Evolutionary conservation across 2,329 filamentous ascomycete genomes (phyloP), one percentile per base, ranked within the genome.

Genomic region (Hypomyces perniciosus): DNA sequence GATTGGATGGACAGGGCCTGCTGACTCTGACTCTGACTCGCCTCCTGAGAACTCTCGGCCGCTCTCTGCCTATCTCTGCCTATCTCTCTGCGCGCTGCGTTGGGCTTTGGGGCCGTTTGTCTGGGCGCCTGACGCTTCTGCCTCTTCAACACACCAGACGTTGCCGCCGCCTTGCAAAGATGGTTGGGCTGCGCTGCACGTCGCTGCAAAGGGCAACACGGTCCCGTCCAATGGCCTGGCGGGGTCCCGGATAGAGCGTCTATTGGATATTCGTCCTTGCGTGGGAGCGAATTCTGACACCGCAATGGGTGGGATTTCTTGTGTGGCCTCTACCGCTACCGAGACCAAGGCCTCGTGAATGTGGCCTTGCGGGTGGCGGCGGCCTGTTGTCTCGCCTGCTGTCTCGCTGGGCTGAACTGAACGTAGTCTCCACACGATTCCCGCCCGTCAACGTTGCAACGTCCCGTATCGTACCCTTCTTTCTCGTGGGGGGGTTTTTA

Each of bases 161-260:
- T 20, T 20, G 20, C 20, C 20, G 48, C 41, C 34, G 42, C 41
- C 42, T 20, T 45, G 48, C 45, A 34, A 40, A 40, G 34, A 10
- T 33, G 34, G 26, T 38, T 45, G 42, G 50, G 50, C 50, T 26
- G 44, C 45, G 50, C 50, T 52, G 50, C 50, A 52, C 45, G 50
- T 52, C 50, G 50, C 50, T 44, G 20, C 35, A 48, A 52, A 34
- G 45, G 45, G 50, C 9, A 48, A 51, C 42, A 47, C 39, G 44
- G 28, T 30, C 34, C 33, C 31, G 41, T 30, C 6, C 44, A 48
- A 48, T 48, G 50, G 45, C 50, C 50, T 48, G 48, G 42, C 44
- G 43, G 33, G 48, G 48, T 39, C 50, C 29, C 30, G 9, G 9
- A 48, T 48, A 45, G 30, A 33, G 37, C 42, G 28, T 29, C 45